Percentiles rank a stretch among this genome's conserved stretches.
Evolutionary conservation across 2,329 filamentous ascomycete genomes (phyloP).

Genomic region (Neurospora crassa): DNA sequence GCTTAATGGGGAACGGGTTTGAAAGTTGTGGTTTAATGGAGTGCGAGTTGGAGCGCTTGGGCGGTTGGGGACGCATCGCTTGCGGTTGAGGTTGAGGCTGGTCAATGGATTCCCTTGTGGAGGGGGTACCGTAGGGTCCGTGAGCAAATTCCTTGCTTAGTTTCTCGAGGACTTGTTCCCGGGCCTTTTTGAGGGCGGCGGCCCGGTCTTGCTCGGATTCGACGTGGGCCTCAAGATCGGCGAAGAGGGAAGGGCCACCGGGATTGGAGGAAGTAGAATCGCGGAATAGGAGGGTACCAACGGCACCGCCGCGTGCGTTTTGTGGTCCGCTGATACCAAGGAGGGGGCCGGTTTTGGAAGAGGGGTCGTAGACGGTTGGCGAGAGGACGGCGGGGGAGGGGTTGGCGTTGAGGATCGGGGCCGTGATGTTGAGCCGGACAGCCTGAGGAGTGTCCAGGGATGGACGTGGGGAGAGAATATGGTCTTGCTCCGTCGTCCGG

Average conservation of each 20-base stretch:
- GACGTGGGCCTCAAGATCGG: constrained; percentile 47
- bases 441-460: not conserved
- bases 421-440: constrained; percentile 31
- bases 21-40: not conserved
- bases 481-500: not conserved
- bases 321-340: not conserved
- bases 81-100: not conserved
- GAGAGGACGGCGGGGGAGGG: constrained; percentile 44
- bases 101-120: not conserved
- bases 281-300: constrained; percentile 5
- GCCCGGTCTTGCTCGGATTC: constrained; percentile 46
- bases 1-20: not conserved
- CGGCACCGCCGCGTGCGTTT: constrained; percentile 8
- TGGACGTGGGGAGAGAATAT: not conserved
- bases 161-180: constrained; percentile 50
- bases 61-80: not conserved
- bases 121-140: not conserved
- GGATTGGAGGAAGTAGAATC: constrained; percentile 12
- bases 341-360: constrained; percentile 10
- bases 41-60: not conserved
- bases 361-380: constrained; percentile 47
- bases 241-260: constrained; percentile 43
- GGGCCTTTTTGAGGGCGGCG: constrained; percentile 47
- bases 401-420: constrained; percentile 39
- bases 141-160: constrained; percentile 41